Conservation (phyloP, 2,329 filamentous ascomycete species). For the Sporothrix brunneoviolacea region DNA sequence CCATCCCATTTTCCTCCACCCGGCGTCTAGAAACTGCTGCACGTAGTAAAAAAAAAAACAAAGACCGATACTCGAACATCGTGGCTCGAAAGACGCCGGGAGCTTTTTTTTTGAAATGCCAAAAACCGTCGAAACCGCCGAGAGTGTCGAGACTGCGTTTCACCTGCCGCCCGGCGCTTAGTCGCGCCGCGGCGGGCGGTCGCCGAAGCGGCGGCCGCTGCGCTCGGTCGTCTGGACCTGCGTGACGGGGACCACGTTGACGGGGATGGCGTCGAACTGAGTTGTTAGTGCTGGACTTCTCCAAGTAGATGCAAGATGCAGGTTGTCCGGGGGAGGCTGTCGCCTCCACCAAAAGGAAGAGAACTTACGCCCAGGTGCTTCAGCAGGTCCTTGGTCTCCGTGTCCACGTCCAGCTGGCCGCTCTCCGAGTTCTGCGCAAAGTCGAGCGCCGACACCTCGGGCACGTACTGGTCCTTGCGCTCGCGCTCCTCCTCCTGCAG, state of each 20-base stretch:
- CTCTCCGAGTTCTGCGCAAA: conserved; percentile 90
- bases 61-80: too few species aligned
- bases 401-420: conserved; percentile 89
- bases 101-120: too few species aligned
- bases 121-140: too few species aligned
- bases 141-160: too few species aligned
- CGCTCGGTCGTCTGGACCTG: conserved; percentile 85
- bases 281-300: too few species aligned
- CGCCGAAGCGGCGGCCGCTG: conserved; percentile 42
- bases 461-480: conserved; percentile 99
- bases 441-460: conserved; percentile 97
- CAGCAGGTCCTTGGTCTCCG: conserved; percentile 97
- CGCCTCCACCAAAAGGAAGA: too few species aligned
- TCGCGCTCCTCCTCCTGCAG: conserved; percentile 99
- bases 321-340: neutral
- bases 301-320: too few species aligned
- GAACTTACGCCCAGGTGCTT: conserved; percentile 95
- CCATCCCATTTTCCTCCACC: neutral
- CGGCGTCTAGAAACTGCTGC: neutral
- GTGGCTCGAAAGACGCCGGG: too few species aligned
- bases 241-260: conserved; percentile 87
- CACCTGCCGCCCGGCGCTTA: too few species aligned
- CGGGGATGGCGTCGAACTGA: conserved; percentile 94
- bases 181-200: conserved; percentile 40
- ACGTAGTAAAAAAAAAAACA: too few species aligned